Evolutionary conservation across 2,329 filamentous ascomycete genomes (phyloP), one percentile per base, ranked within the genome.

Genomic region (Dactylellina haptotyla): DNA sequence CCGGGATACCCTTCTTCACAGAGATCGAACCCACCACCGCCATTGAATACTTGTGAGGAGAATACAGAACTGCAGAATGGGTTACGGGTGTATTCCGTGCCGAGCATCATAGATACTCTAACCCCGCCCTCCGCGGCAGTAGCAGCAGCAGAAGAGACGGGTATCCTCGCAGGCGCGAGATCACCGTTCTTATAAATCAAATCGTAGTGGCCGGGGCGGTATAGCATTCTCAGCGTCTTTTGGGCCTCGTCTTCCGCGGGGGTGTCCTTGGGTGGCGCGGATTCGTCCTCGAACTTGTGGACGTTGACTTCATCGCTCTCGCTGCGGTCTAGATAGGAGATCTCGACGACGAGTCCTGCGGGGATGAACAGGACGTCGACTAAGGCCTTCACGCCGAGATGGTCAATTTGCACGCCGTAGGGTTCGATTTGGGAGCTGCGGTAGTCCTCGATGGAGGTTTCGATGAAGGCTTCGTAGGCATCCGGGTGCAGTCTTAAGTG

Each of bases 241-340:
- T 46, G 23, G n/a, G n/a, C 25, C 45, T 80, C 77, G 58, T 84
- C 83, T 61, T 84, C 80, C 61, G 84, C 84, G 12, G 83, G 82
- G 45, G 85, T 83, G 2, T 85, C 77, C 56, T 79, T 78, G 12
- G 79, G 78, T 3, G 30, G 9, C 9, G 3, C 26, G 12, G n/a
- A 26, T 23, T 72, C 67, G n/a, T 82, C 81, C 66, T 84, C 88
- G 77, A 90, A 87, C 20, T 85, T 85, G 79, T 90, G 88, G 30
- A 85, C 86, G 79, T 91, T 96, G 78, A 92, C 91, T 77, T 90
- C 85, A 50, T 86, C 85, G 16, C 93, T 93, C 48, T 88, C 84
- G 78, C 91, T 97, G 77, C 92, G 88, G 80, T 98, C 95, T 6
- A 99, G 87, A 79, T 98, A 97, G 61, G 92, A 88, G 75, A 98